A percentile compares a stretch with the other conserved stretches of the same genome.
Conservation (phyloP, 2,329 filamentous ascomycete species). For the Paraphoma chrysanthemicola region DNA sequence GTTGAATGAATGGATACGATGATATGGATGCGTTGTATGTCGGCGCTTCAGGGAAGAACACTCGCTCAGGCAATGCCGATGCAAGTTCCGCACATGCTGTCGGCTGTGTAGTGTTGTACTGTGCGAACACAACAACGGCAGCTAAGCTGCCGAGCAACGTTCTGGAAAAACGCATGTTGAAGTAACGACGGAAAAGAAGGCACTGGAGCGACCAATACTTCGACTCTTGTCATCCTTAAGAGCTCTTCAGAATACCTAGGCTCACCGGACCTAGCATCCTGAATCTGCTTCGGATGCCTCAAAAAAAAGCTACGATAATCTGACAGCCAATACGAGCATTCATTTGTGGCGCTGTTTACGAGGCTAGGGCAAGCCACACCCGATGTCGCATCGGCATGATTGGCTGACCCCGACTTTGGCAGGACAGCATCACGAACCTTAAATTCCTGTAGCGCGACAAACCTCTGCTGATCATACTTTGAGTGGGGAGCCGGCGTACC, state of each 20-base stretch:
- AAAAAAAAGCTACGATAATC: slow-evolving; percentile 1
- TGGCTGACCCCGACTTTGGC: neutral
- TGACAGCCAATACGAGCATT: slow-evolving; percentile 4
- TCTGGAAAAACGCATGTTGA: slow-evolving; percentile 15
- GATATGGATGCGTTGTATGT: slow-evolving; percentile 30
- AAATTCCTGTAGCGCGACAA: neutral
- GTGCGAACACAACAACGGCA: neutral
- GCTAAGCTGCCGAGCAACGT: slow-evolving; percentile 5
- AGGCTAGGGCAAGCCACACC: neutral
- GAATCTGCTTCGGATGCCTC: neutral
- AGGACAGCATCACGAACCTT: neutral
- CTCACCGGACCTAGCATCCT: neutral
- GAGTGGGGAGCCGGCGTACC: neutral
- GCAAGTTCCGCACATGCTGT: slow-evolving; percentile 19
- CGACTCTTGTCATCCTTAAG: too few relatives aligned
- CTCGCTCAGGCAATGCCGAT: slow-evolving; percentile 16
- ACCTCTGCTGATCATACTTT: neutral
- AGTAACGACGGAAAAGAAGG: neutral
- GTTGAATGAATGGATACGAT: slow-evolving; percentile 31
- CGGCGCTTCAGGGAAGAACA: slow-evolving; percentile 22
- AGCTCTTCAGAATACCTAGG: neutral
- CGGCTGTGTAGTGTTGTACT: neutral
- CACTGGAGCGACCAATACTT: too few relatives aligned
- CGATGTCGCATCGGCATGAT: neutral
- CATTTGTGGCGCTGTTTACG: neutral